A percentile compares a stretch with the other conserved stretches of the same genome.
Conservation (phyloP, 805 yeast species). For the Starmerella bombi region DNA sequence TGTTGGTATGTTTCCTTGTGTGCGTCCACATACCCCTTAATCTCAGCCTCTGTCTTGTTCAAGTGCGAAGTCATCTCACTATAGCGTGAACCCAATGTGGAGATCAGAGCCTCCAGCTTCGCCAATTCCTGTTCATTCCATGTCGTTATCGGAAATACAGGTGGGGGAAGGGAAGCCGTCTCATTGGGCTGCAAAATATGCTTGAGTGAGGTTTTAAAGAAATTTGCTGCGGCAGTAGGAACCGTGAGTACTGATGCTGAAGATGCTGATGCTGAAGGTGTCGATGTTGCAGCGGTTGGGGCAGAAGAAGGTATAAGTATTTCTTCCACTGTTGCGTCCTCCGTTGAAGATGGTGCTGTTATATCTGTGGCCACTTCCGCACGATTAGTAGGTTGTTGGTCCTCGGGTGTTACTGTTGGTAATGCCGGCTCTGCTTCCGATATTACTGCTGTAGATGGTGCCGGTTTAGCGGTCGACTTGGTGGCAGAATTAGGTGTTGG, state of each 20-base stretch:
- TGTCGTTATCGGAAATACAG: too few species aligned
- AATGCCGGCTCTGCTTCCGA: too few species aligned
- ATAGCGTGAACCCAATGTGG: not conserved
- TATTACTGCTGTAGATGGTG: too few species aligned
- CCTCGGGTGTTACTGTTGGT: too few species aligned
- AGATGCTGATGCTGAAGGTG: not conserved
- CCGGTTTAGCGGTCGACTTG: too few species aligned
- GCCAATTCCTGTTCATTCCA: not conserved
- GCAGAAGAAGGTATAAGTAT: not conserved
- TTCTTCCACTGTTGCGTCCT: not conserved
- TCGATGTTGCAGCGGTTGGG: not conserved
- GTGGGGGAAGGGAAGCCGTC: not conserved
- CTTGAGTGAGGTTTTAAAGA: too few species aligned
- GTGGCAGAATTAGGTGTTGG: too few species aligned
- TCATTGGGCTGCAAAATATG: not conserved
- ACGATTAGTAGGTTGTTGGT: too few species aligned
- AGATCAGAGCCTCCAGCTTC: not conserved
- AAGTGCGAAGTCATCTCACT: not conserved
- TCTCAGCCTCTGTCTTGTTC: not conserved
- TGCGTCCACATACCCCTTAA: not conserved
- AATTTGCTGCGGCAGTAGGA: too few species aligned
- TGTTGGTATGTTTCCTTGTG: not conserved
- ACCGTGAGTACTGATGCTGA: too few species aligned
- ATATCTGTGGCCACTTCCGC: too few species aligned
- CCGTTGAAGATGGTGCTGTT: too few species aligned